Evolutionary conservation across 2,329 filamentous ascomycete genomes (phyloP), one percentile per base, ranked within the genome.

Genomic region (Pseudohalonectria lignicola): DNA sequence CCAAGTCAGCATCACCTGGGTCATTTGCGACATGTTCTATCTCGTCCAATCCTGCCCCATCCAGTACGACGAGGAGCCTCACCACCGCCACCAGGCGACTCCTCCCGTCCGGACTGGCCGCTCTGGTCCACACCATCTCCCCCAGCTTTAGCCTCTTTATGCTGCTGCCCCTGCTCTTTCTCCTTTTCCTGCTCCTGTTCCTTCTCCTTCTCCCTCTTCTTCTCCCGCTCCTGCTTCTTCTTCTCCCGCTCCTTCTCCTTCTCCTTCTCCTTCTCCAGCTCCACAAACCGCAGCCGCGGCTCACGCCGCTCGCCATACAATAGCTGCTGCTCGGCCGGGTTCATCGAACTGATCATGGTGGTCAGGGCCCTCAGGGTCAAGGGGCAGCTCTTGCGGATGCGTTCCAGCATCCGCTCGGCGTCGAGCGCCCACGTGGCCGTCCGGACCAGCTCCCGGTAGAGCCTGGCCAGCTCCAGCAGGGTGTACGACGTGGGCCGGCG

Each of bases 381-480:
- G 8, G 12, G 23, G 23, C 23, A 26, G 23, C 23, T 26, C 23
- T 26, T 26, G 8, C 23, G 7, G 23, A 74, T 57, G 26, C 55
- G 50, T 3, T 47, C 44, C 13, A 66, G 49, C 44, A 61, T 53
- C 12, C 49, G 53, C n/a, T 63, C 61, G 7, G 67, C 59, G 3
- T 63, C 58, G 3, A 46, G 48, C 3, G 68, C 72, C 69, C 69
- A 76, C 1, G 63, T 60, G 15, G 62, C 58, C 49, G 64, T 54
- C 45, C 60, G 59, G 40, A 68, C 63, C 30, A 73, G 54, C 37
- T 70, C 62, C 31, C 69, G 55, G 55, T 70, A 74, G 39, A 68
- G 62, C 39, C 61, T 61, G 44, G 65, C 63, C 19, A 76, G 59
- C 19, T 62, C 51, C 37, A 69, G 59, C 9, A 77, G 53, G 4